Evolutionary conservation across 1,284 basidiomycete species (phyloP), one percentile per base, ranked within the genome.

Genomic region (Rhodotorula sp.): DNA sequence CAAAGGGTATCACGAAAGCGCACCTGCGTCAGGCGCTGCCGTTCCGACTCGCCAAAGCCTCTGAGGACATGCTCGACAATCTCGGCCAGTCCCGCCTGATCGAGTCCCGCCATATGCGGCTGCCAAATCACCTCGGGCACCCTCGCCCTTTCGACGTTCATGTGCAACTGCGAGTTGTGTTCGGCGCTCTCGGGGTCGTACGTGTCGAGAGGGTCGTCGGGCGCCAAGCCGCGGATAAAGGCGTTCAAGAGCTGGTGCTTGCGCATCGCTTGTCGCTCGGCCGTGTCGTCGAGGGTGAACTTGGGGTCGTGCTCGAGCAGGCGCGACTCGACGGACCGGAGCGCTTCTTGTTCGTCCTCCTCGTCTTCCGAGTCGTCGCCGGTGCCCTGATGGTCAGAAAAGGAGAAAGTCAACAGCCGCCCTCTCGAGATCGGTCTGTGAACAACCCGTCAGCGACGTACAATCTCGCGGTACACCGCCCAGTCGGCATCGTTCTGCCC

Each of bases 391-490:
- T 87, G 89, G 77, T 92, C 1, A 92, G 43, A 54, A 16, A 12
- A 7, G n/a, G 29, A 34, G 20, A 10, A 12, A 31, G 34, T 52
- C 6, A 58, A 63, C 48, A 64, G 49, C 90, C 91, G 68, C 60
- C 29, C 8, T 12, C 18, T 23, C 16, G 34, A 56, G 26, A 20
- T 49, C 3, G 23, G 4, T 3, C 34, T 16, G 23, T 18, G 46
- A 31, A n/a, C 39, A 43, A 43, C 12, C 39, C 39, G 12, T 43
- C 26, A 3, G 46, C 16, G 49, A 56, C 85, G 74, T 78, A 93
- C 93, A 70, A 99, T 96, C 83, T 97, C 95, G 69, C 96, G 91
- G 80, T 99, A 99, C 64, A 99, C 94, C 0, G 90, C 90, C 96
- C 97, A 99, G 81, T 99, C 96, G 23, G 90, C 92, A 79, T 99